Evolutionary conservation across 345 rosid genomes (phyloP), one percentile per base, ranked within the genome.

Genomic region (Alliaria petiolata): DNA sequence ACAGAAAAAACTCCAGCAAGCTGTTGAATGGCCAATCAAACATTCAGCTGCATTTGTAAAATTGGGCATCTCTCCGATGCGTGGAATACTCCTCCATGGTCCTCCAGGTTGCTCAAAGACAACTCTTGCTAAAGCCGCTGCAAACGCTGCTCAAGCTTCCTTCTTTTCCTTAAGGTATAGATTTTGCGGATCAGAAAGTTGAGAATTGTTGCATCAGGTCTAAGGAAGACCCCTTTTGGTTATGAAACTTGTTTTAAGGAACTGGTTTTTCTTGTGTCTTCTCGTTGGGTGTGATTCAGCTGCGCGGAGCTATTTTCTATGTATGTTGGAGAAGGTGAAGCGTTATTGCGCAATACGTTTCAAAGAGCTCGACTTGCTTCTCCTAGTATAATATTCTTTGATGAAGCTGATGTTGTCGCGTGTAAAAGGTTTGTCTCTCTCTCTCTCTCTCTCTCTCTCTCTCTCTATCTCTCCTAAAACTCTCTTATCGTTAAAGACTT

Each of bases 311-410:
- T 93, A 42, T 91, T 85, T 69, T 93, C 98, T 2, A 91, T 89
- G 97, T 93, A 93, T 78, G 99, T 93, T 69, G 99, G 97, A 70
- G 98, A 93, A 84, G 95, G 99, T 63, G 99, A 93, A 85, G 95
- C 97, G 51, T 82, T 91, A 66, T 68, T 91, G 76, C 86, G 96
- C 8, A 85, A 83, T 76, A 93, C 91, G 55, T 93, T 93, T 81
- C 87, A 81, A 19, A 87, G 97, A 81, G 99, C 97, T 65, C 84
- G 93, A 45, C 93, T 89, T 69, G 92, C 95, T 40, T 86, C 96
- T 6, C 99, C 99, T 33, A 91, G 99, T 81, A 91, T 93, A 71
- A 80, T 93, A 76, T 89, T 93, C 83, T 89, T 93, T 44, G 99
- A 93, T 20, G 99, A 93, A 83, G 97, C 89, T 56, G 99, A 91